Evolutionary conservation across 257 asterid genomes (phyloP), one percentile per base, ranked within the genome.

Genomic region (Thymus quinquecostatus): DNA sequence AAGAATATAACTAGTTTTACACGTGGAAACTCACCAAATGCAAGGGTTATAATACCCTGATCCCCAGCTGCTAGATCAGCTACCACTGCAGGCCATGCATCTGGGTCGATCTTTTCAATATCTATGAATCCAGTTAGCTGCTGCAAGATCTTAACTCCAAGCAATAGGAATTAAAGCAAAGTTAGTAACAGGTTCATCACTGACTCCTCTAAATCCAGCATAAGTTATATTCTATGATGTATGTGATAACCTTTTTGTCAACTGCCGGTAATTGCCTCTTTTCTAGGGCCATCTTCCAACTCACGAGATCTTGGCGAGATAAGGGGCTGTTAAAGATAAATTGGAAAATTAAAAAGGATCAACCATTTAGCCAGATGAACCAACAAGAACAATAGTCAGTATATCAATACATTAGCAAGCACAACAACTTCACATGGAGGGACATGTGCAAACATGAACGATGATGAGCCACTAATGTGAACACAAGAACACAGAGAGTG

Each of bases 261-360:
- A 86, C 96, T 34, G 61, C 77, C 38, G 97, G 96, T 40, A 95
- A 90, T 87, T 87, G 96, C 86, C 88, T 92, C 78, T 87, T 92
- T 79, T 89, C 99, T 44, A 89, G 75, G 68, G 98, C 99, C 91
- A 92, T 89, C 85, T 86, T 95, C 99, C 99, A 95, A 80, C 97
- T 88, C 79, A 95, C 96, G 34, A 95, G 94, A 86, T 92, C 99
- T 85, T 95, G 98, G 67, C 99, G 98, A 70, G 98, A 87, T 69
- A 92, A 73, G 74, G 94, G 87, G 80, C 99, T 95, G 89, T 82
- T 47, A 48, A 13, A 47, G 29, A 64, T 43, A 30, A 11, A 11
- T 32, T 32, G 44, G 66, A 63, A 29, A 38, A 76, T 65, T 63
- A 70, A n/a, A 57, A 41, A 30, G 41, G 55, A 74, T 66, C 64